A percentile compares a stretch with the other conserved stretches of the same genome.
phyloP scores from a whole-genome alignment of 139 green algal species.

The Picochlorum sp. region DNA sequence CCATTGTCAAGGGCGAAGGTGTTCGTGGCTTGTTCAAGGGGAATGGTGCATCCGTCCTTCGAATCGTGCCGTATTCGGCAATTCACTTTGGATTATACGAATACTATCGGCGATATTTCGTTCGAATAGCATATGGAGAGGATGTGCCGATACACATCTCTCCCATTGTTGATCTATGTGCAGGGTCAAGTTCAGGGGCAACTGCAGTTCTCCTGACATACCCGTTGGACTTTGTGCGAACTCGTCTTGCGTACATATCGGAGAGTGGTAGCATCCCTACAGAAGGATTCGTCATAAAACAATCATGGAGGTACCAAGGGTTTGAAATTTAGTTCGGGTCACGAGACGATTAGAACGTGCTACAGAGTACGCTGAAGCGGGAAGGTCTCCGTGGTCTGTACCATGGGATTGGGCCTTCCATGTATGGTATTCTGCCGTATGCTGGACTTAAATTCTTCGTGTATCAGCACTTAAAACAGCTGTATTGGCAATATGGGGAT shows the following conservation, averaged over 20 bases:
- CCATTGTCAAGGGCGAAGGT: conserved; percentile 55
- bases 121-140: conserved; percentile 9
- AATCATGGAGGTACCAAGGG: not conserved
- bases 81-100: conserved; percentile 89
- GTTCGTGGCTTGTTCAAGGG: conserved; percentile 70
- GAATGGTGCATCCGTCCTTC: conserved; percentile 74
- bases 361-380: conserved; percentile 33
- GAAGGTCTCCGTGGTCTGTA: conserved; percentile 71
- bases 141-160: conserved; percentile 12
- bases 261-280: conserved; percentile 11
- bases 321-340: not conserved
- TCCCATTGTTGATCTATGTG: conserved; percentile 60
- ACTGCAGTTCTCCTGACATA: conserved; percentile 83
- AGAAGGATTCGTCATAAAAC: not conserved
- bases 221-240: conserved; percentile 81
- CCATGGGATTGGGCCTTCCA: conserved; percentile 63
- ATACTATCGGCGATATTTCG: conserved; percentile 52
- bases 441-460: conserved; percentile 88
- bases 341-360: conserved; percentile 36
- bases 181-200: conserved; percentile 67
- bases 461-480: conserved; percentile 77
- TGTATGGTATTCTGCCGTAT: conserved; percentile 89
- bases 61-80: conserved; percentile 85
- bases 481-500: conserved; percentile 8
- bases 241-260: conserved; percentile 61